Evolutionary conservation across 345 rosid genomes (phyloP).

Genomic region (Eucalyptus fibrosa): DNA sequence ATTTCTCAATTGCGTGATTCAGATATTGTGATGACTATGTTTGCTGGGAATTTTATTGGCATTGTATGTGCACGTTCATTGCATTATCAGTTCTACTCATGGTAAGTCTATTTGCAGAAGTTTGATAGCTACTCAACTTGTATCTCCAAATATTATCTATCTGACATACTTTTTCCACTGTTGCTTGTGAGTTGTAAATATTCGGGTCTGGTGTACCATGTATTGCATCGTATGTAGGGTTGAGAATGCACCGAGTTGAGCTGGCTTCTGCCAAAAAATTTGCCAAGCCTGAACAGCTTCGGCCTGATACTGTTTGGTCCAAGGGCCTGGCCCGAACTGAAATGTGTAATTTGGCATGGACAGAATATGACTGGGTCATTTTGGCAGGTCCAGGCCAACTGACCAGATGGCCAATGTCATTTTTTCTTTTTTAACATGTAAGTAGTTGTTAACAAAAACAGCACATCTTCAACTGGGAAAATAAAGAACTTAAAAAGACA

Average conservation of each 20-base stretch:
- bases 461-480: not conserved
- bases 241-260: not conserved
- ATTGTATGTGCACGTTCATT: conserved; percentile 81
- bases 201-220: not conserved
- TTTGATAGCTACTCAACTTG: not conserved
- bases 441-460: not conserved
- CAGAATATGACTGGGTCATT: not conserved
- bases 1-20: not conserved
- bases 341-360: not conserved
- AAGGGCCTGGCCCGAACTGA: not conserved
- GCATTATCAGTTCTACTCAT: conserved; percentile 95
- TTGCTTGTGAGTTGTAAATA: not conserved
- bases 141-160: not conserved
- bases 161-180: not conserved
- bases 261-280: not conserved
- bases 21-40: conserved; percentile 72
- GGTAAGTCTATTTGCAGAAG: conserved; percentile 25
- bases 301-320: not conserved
- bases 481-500: not conserved
- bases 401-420: not conserved
- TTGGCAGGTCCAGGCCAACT: not conserved
- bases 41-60: conserved; percentile 87
- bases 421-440: not conserved
- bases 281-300: not conserved
- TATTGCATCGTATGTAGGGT: not conserved